These are phyloP conservation scores for Otatea glauca DNA, from an alignment of 176 grass and related monocot genomes.

Conservation along the genomic window DNA sequence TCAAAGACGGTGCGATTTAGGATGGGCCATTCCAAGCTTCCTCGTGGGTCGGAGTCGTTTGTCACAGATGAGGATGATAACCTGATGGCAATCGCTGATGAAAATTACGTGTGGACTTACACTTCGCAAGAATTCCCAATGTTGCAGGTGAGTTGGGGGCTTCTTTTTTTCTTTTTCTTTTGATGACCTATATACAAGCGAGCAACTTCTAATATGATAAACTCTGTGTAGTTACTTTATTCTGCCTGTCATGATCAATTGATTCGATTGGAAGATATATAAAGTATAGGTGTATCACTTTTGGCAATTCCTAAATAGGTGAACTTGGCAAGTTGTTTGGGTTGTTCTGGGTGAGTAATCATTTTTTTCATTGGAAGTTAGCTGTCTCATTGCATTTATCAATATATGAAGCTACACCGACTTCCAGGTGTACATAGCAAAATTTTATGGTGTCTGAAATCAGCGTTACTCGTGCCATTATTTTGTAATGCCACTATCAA, in stretches of 20 bases:
- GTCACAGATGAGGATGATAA: constrained; percentile 45
- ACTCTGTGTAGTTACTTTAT: constrained; percentile 2
- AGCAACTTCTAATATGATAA: constrained; percentile 8
- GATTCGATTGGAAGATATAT: neutral
- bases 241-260: neutral
- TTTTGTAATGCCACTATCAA: neutral
- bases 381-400: neutral
- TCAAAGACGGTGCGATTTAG: constrained; percentile 62
- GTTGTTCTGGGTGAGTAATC: neutral
- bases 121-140: constrained; percentile 79
- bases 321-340: neutral
- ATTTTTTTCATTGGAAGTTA: neutral
- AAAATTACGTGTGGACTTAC: constrained; percentile 83
- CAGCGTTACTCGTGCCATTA: neutral
- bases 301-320: neutral
- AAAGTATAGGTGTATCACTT: neutral
- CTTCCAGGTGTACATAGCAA: neutral
- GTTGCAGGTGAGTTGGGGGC: constrained; percentile 57
- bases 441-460: neutral
- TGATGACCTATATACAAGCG: constrained; percentile 1
- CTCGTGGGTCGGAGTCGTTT: constrained; percentile 31
- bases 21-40: constrained; percentile 66
- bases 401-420: neutral
- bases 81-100: constrained; percentile 36
- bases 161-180: neutral